Conservation (phyloP, 148 eudicot genomes). For the Heliamphora exappendiculata region DNA sequence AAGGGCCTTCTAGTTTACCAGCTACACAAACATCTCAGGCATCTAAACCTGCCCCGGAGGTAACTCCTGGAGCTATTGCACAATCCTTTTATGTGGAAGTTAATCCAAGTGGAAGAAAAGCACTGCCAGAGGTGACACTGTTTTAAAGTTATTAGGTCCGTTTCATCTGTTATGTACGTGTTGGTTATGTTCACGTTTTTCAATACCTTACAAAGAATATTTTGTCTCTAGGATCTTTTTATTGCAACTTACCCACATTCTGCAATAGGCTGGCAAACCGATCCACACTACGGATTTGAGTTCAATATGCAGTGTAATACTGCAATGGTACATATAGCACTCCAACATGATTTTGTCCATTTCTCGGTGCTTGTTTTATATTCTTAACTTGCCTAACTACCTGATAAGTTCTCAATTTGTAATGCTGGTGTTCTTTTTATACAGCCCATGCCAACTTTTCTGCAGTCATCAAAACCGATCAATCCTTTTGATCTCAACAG, state of each 20-base stretch:
- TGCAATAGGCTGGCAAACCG: conserved; percentile 70
- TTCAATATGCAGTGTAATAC: conserved; percentile 59
- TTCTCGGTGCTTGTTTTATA: background rate
- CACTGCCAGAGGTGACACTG: conserved; percentile 64
- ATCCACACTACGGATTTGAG: conserved; percentile 45
- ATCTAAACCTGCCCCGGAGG: conserved; percentile 18
- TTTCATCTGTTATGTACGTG: conserved; percentile 2
- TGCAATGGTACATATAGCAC: conserved; percentile 45
- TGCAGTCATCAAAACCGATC: conserved; percentile 39
- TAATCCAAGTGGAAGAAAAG: conserved; percentile 53
- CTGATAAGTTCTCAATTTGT: background rate
- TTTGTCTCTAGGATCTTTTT: conserved; percentile 65
- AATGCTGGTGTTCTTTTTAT: conserved; percentile 15
- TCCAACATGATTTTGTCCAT: background rate
- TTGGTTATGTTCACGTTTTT: conserved; percentile 6
- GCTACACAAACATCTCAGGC: conserved; percentile 31
- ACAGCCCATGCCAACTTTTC: conserved; percentile 53
- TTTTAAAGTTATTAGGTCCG: background rate
- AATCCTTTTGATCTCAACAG: conserved; percentile 73
- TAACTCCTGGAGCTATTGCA: conserved; percentile 15
- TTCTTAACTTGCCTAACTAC: background rate
- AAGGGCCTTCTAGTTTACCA: conserved; percentile 33
- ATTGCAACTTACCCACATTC: conserved; percentile 50
- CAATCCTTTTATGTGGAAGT: conserved; percentile 30
- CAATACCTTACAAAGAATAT: background rate